Evolutionary conservation across 1,284 basidiomycete genomes (phyloP).

Genomic region (Rhodotorula sp.): DNA sequence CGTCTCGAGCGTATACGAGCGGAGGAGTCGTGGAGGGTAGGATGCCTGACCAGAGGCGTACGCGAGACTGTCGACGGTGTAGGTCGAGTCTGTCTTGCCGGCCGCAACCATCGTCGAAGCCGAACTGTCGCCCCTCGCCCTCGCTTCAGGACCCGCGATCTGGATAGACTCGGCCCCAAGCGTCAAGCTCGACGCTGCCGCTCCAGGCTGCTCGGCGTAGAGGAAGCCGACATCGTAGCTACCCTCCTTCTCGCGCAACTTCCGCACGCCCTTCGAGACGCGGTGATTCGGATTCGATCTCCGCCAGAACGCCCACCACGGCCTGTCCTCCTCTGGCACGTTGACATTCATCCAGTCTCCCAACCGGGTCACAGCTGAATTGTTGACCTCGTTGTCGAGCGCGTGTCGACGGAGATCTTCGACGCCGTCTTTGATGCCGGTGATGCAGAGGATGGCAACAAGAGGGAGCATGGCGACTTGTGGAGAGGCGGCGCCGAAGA

Average conservation of each 20-base stretch:
- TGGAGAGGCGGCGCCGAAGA: conserved; percentile 85
- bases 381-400: conserved; percentile 90
- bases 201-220: conserved; percentile 29
- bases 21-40: conserved; percentile 18
- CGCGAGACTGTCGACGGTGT: conserved; percentile 40
- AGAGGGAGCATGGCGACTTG: conserved; percentile 83
- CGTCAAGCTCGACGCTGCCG: conserved; percentile 18
- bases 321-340: conserved; percentile 59
- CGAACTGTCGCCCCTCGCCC: conserved; percentile 6
- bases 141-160: conserved; percentile 25
- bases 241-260: conserved; percentile 76
- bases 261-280: conserved; percentile 71
- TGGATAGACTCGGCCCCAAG: conserved; percentile 36
- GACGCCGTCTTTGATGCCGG: conserved; percentile 89
- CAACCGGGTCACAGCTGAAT: conserved; percentile 79
- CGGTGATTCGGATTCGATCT: conserved; percentile 32
- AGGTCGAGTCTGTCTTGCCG: conserved; percentile 36
- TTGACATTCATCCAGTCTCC: conserved; percentile 88
- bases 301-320: conserved; percentile 41
- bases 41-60: conserved; percentile 8
- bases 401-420: conserved; percentile 87
- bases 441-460: conserved; percentile 80
- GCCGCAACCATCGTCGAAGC: neutral
- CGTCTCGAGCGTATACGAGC: conserved; percentile 16
- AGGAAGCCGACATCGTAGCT: conserved; percentile 56